Evolutionary conservation across 164 flowering plant genomes (phyloP).

Genomic region (Berberis vulgaris): DNA sequence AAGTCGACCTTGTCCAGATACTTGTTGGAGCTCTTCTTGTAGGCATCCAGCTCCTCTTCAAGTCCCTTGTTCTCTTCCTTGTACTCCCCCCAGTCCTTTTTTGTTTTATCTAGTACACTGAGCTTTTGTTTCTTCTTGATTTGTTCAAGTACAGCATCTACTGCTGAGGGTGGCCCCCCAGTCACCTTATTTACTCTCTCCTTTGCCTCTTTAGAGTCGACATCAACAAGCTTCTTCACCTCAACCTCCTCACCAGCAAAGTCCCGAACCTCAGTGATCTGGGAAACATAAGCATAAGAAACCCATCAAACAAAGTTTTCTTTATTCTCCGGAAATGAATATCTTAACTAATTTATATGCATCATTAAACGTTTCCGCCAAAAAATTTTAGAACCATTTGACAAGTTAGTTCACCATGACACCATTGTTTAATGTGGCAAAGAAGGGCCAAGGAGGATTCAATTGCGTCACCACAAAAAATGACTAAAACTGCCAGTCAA

Average conservation of each 20-base stretch:
- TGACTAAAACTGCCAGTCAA: not conserved
- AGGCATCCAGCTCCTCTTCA: too few relatives aligned
- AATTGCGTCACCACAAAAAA: too few relatives aligned
- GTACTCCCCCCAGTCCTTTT: conserved; percentile 95
- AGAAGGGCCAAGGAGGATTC: too few relatives aligned
- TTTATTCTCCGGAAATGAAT: not conserved
- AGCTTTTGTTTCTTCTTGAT: conserved; percentile 91
- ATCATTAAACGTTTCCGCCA: too few relatives aligned
- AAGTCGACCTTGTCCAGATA: too few relatives aligned
- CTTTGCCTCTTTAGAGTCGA: conserved; percentile 66
- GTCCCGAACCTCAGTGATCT: conserved; percentile 81
- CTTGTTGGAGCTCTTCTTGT: too few relatives aligned
- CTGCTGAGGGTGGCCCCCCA: conserved; percentile 53
- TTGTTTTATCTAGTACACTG: conserved; percentile 94
- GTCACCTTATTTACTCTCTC: conserved; percentile 46
- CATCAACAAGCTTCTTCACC: conserved; percentile 69
- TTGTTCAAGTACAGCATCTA: conserved; percentile 87
- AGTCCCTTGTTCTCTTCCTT: conserved; percentile 60
- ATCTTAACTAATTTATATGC: not conserved
- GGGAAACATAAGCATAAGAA: conserved; percentile 3
- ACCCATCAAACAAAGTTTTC: not conserved
- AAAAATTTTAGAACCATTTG: too few relatives aligned
- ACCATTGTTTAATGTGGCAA: too few relatives aligned
- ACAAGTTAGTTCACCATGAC: too few relatives aligned
- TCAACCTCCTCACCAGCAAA: conserved; percentile 88